These are phyloP conservation scores for Plasmodium ovale DNA, from an alignment of 169 alveolate genomes.

Conservation along the genomic window DNA sequence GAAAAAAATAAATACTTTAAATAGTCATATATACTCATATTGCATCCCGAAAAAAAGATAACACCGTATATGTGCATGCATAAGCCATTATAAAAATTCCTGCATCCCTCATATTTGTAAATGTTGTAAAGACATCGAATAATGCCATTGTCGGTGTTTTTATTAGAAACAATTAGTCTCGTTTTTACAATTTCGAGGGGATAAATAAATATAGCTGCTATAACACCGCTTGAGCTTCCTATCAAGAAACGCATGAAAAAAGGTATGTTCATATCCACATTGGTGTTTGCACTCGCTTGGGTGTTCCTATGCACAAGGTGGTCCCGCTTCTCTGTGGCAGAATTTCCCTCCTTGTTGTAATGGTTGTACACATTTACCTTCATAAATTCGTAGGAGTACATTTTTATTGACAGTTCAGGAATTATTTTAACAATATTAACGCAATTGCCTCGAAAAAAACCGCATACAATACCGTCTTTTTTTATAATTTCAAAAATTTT, in stretches of 20 bases:
- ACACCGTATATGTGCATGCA: conserved; percentile 69
- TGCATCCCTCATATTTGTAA: conserved; percentile 29
- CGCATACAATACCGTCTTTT: conserved; percentile 58
- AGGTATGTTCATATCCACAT: conserved; percentile 25
- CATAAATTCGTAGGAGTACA: conserved; percentile 65
- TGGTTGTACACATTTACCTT: conserved; percentile 59
- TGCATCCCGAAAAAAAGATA: conserved; percentile 56
- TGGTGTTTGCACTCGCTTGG: neutral
- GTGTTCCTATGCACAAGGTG: no score
- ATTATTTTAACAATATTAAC: conserved; percentile 64
- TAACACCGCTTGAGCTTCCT: conserved; percentile 73
- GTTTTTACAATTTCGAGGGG: conserved; percentile 73
- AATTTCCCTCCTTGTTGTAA: conserved; percentile 1
- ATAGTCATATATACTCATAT: conserved; percentile 73
- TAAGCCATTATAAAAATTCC: conserved; percentile 56
- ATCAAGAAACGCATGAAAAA: conserved; percentile 66
- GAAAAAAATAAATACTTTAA: conserved; percentile 51
- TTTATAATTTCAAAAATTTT: conserved; percentile 56
- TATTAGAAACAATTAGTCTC: conserved; percentile 52
- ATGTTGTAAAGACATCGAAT: conserved; percentile 43
- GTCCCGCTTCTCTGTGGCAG: neutral
- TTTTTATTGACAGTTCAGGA: conserved; percentile 67
- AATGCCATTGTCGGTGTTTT: conserved; percentile 45
- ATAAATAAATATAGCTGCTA: conserved; percentile 57
- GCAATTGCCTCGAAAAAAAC: conserved; percentile 68